phyloP scores from a whole-genome alignment of 352 stramenopile genomes.

The Pseudoperonospora humuli region DNA sequence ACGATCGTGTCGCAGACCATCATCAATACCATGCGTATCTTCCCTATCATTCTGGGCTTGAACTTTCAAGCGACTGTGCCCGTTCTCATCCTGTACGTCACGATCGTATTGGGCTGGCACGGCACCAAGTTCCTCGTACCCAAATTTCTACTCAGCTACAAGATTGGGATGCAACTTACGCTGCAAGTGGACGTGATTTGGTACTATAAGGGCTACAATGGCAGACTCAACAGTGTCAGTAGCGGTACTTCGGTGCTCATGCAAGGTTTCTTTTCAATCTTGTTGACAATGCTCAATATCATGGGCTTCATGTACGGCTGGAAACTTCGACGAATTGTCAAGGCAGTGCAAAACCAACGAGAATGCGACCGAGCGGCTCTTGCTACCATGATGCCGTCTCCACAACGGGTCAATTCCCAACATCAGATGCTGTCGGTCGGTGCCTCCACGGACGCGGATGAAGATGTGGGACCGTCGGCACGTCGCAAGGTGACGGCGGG shows the following conservation, averaged over 20 bases:
- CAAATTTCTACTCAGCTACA: slow-evolving; percentile 84
- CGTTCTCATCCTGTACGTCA: slow-evolving; percentile 82
- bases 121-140: slow-evolving; percentile 82
- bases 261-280: slow-evolving; percentile 80
- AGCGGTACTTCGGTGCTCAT: slow-evolving; percentile 74
- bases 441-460: slow-evolving; percentile 34
- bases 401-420: slow-evolving; percentile 29
- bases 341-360: slow-evolving; percentile 71
- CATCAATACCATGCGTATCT: slow-evolving; percentile 77
- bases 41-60: slow-evolving; percentile 79
- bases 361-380: slow-evolving; percentile 74
- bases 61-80: slow-evolving; percentile 79
- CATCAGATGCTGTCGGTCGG: slow-evolving; percentile 60
- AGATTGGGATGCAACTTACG: slow-evolving; percentile 85
- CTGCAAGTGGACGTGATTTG: slow-evolving; percentile 79
- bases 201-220: slow-evolving; percentile 84
- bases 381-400: slow-evolving; percentile 68
- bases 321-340: slow-evolving; percentile 84
- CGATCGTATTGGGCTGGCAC: slow-evolving; percentile 82
- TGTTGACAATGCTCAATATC: slow-evolving; percentile 73
- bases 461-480: slow-evolving; percentile 25
- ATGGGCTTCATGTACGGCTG: slow-evolving; percentile 76
- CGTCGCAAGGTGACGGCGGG: slow-evolving; percentile 46
- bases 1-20: slow-evolving; percentile 80
- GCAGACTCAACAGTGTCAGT: slow-evolving; percentile 72